Evolutionary conservation across 805 yeast species (phyloP).

Genomic region (Brettanomyces naardenensis): DNA sequence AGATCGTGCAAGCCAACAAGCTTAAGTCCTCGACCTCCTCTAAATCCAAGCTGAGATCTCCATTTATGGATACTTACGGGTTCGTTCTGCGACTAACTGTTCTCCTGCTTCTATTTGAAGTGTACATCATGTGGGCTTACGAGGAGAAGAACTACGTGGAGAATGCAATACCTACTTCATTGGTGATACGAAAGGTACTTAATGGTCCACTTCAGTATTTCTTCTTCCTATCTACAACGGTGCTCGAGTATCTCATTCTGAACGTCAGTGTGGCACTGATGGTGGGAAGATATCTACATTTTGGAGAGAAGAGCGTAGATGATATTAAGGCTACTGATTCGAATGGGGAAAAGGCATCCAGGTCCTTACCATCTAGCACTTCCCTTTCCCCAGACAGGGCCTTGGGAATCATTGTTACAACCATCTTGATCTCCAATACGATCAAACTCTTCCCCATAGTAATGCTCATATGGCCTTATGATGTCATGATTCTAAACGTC

Average conservation of each 20-base stretch:
- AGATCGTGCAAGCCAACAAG: neutral
- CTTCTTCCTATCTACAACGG: conserved; percentile 45
- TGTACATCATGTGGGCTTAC: conserved; percentile 86
- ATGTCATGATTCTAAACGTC: conserved; percentile 48
- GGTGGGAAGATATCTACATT: conserved; percentile 19
- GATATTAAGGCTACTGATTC: neutral
- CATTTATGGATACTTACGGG: conserved; percentile 3
- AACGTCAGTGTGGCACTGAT: conserved; percentile 9
- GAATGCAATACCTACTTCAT: conserved; percentile 16
- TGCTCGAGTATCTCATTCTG: conserved; percentile 23
- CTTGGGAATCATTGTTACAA: conserved; percentile 43
- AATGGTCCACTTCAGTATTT: conserved; percentile 42
- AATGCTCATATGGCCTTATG: conserved; percentile 96
- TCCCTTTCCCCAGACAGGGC: neutral
- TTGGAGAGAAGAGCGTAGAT: conserved; percentile 12
- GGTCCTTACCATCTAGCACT: too few species aligned
- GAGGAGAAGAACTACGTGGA: conserved; percentile 53
- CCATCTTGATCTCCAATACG: conserved; percentile 68
- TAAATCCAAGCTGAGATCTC: neutral
- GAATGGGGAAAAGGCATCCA: neutral
- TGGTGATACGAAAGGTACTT: conserved; percentile 22
- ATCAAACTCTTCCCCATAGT: conserved; percentile 83
- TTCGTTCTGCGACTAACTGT: conserved; percentile 41
- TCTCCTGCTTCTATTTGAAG: conserved; percentile 71
- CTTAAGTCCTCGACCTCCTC: conserved; percentile 2